phyloP scores from a whole-genome alignment of 2,329 filamentous ascomycete genomes.

The Knufia fluminis region DNA sequence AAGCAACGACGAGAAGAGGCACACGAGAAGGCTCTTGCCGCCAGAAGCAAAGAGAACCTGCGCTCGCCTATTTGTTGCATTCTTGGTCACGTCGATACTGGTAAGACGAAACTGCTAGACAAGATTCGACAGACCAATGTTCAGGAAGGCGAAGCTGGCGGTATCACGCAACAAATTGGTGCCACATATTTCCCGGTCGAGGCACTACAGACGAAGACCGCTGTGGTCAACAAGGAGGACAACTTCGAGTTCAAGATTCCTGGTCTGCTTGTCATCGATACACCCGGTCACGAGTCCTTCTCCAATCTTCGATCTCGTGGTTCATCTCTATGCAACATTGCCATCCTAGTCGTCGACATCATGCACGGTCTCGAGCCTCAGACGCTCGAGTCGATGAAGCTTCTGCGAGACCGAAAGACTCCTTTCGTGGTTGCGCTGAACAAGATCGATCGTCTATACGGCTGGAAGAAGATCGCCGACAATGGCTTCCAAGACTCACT shows the following conservation, averaged over 20 bases:
- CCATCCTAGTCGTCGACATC: conserved; percentile 96
- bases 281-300: conserved; percentile 99
- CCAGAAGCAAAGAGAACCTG: conserved; percentile 85
- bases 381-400: conserved; percentile 91
- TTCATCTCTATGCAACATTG: conserved; percentile 98
- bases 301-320: conserved; percentile 94
- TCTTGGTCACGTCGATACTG: conserved; percentile 98
- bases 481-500: conserved; percentile 95
- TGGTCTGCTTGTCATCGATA: conserved; percentile 93
- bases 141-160: conserved; percentile 96
- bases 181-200: conserved; percentile 98
- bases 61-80: conserved; percentile 99
- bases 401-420: conserved; percentile 86
- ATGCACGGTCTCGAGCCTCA: conserved; percentile 99
- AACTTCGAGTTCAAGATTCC: conserved; percentile 95
- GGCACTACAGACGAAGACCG: conserved; percentile 82
- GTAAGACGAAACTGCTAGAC: conserved; percentile 98
- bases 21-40: conserved; percentile 82
- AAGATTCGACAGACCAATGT: conserved; percentile 98
- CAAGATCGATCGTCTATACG: conserved; percentile 99
- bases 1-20: conserved; percentile 81
- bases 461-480: conserved; percentile 98
- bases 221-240: conserved; percentile 83
- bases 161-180: conserved; percentile 99
- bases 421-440: conserved; percentile 98